Percentiles rank a stretch among this genome's conserved stretches.
Conservation (phyloP, 768 basidiomycete species). For the Russula ochroleuca region DNA sequence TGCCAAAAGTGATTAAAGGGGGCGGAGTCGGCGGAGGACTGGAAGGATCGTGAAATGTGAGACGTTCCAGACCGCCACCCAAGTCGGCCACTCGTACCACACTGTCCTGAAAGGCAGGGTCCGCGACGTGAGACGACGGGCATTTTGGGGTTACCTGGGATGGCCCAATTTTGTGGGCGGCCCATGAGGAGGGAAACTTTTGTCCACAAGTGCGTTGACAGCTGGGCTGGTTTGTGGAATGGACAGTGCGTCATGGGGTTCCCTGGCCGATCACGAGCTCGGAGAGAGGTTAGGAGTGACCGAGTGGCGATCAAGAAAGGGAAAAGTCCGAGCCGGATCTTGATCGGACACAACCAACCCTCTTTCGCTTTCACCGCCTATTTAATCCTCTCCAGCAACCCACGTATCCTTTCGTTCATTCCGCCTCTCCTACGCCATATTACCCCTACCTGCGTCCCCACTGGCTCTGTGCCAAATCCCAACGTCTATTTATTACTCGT, state of each 20-base stretch:
- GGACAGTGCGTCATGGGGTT: conserved; percentile 2
- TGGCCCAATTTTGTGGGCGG: too few species aligned
- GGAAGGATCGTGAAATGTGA: neutral
- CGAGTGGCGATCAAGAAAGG: conserved; percentile 9
- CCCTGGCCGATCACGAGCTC: neutral
- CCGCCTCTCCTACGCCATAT: neutral
- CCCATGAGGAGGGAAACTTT: neutral
- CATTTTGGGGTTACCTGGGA: too few species aligned
- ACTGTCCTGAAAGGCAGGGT: conserved; percentile 1
- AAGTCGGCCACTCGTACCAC: too few species aligned
- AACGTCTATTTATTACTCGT: conserved; percentile 18
- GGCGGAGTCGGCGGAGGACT: conserved; percentile 13
- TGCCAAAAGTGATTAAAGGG: conserved; percentile 13
- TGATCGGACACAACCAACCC: conserved; percentile 10
- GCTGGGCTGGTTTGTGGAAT: neutral
- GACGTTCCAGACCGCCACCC: conserved; percentile 13
- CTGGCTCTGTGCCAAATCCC: neutral
- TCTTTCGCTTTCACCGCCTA: conserved; percentile 3
- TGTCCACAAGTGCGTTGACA: neutral
- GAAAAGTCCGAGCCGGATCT: conserved; percentile 17
- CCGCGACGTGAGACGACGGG: conserved; percentile 1
- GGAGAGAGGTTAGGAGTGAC: conserved; percentile 10
- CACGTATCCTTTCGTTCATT: neutral
- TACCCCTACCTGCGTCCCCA: neutral
- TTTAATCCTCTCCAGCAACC: conserved; percentile 16